phyloP scores from a whole-genome alignment of 495 filamentous ascomycete genomes.

The Parathielavia appendiculata region DNA sequence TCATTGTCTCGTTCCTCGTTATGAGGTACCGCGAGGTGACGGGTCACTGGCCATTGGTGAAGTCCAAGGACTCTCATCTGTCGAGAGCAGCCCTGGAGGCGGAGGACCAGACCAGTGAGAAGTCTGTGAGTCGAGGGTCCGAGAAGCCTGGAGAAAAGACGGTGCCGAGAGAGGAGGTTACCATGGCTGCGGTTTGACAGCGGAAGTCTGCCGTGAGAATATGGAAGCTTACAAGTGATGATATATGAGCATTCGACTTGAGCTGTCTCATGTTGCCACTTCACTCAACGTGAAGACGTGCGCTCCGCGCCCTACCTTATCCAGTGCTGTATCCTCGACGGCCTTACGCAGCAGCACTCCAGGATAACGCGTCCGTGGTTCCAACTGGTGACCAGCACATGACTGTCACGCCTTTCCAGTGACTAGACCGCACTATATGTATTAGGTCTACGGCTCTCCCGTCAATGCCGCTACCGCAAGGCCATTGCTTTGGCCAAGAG shows the following conservation, averaged over 20 bases:
- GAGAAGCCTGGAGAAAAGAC: not conserved
- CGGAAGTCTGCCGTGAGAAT: not conserved
- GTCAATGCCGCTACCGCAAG: too few relatives aligned
- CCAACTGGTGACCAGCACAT: too few relatives aligned
- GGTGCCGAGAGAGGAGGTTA: not conserved
- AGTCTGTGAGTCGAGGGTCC: not conserved
- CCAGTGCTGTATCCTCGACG: too few relatives aligned
- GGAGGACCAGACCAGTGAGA: not conserved
- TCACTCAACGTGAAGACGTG: not conserved
- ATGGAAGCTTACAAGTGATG: not conserved
- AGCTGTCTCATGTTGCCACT: not conserved
- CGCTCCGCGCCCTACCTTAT: not conserved
- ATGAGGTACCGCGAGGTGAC: conserved; percentile 65
- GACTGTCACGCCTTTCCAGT: too few relatives aligned
- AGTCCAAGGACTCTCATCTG: conserved; percentile 10
- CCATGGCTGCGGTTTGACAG: not conserved
- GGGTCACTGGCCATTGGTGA: conserved; percentile 59
- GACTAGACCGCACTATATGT: too few relatives aligned
- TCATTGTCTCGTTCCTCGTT: conserved; percentile 55
- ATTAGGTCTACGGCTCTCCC: too few relatives aligned
- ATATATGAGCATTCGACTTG: not conserved
- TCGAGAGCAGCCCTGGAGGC: not conserved
- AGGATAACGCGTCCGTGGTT: too few relatives aligned
- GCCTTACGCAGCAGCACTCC: too few relatives aligned
- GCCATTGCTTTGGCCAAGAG: too few relatives aligned